These are phyloP conservation scores for Ilyonectria sp. DNA, from an alignment of 2,329 filamentous ascomycete genomes.

Conservation along the genomic window DNA sequence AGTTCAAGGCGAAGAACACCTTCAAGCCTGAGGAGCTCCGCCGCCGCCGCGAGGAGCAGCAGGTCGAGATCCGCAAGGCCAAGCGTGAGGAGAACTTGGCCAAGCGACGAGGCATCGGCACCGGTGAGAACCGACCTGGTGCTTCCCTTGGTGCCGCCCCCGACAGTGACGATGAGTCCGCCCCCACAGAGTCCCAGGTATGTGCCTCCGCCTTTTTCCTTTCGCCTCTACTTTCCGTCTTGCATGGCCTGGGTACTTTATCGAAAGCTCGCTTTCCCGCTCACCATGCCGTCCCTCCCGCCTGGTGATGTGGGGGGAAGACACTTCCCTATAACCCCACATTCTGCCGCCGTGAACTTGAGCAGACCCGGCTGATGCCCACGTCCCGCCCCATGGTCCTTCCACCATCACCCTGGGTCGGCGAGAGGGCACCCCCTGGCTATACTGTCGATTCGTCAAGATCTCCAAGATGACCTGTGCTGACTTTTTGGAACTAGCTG, in stretches of 20 bases:
- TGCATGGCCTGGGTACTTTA: slow-evolving; percentile 1
- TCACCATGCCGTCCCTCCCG: slow-evolving; percentile 39
- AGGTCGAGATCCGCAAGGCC: slow-evolving; percentile 98
- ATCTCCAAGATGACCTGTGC: slow-evolving; percentile 29
- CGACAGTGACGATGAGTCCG: slow-evolving; percentile 97
- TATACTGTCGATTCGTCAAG: slow-evolving; percentile 17
- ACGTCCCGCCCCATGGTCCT: slow-evolving; percentile 31
- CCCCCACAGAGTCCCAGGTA: slow-evolving; percentile 97
- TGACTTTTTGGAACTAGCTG: slow-evolving; percentile 70
- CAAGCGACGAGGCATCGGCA: slow-evolving; percentile 95
- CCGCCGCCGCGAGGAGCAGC: slow-evolving; percentile 97
- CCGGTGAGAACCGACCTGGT: slow-evolving; percentile 83
- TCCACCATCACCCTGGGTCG: slow-evolving; percentile 5
- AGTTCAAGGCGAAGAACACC: slow-evolving; percentile 99
- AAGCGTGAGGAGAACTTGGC: slow-evolving; percentile 99
- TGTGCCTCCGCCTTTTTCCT: slow-evolving; percentile 35
- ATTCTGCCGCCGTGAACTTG: slow-evolving; percentile 42
- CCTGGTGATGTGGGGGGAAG: slow-evolving; percentile 52
- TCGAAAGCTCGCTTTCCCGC: slow-evolving; percentile 32
- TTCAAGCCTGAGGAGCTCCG: slow-evolving; percentile 99
- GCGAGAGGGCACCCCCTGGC: slow-evolving; percentile 19
- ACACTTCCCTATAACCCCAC: slow-evolving; percentile 52
- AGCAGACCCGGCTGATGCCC: slow-evolving; percentile 31
- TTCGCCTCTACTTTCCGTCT: slow-evolving; percentile 21
- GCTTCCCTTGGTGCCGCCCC: slow-evolving; percentile 89